Percentiles rank a stretch among this genome's conserved stretches.
Evolutionary conservation across 495 filamentous ascomycete species (phyloP).

Genomic region (Immersiella caudata): DNA sequence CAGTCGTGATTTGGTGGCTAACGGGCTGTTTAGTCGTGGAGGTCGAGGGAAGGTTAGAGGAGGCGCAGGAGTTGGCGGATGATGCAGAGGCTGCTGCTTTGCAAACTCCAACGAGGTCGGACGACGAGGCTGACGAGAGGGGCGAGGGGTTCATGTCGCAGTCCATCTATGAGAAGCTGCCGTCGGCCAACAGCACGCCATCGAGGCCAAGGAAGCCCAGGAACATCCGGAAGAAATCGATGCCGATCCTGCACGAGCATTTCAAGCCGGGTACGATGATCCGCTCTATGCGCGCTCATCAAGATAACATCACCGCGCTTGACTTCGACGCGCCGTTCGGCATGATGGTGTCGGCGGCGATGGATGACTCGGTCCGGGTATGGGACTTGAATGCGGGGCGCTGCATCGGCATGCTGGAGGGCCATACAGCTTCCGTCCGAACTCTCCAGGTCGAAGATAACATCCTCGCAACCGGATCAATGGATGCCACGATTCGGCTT

Average conservation of each 20-base stretch:
- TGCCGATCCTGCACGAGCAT: slow-evolving; percentile 95
- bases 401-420: slow-evolving; percentile 87
- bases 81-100: slow-evolving; percentile 62
- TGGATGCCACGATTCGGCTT: slow-evolving; percentile 91
- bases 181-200: slow-evolving; percentile 58
- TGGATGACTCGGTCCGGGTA: slow-evolving; percentile 95
- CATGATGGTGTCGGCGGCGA: slow-evolving; percentile 88
- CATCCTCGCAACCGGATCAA: slow-evolving; percentile 90
- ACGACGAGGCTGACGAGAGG: slow-evolving; percentile 56
- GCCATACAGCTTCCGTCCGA: slow-evolving; percentile 91
- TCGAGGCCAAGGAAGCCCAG: slow-evolving; percentile 64
- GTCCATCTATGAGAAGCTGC: slow-evolving; percentile 92
- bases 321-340: slow-evolving; percentile 97
- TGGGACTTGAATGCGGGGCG: slow-evolving; percentile 95
- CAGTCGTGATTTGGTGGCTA: slow-evolving; percentile 3
- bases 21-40: slow-evolving; percentile 63
- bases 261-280: slow-evolving; percentile 89
- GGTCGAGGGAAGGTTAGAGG: slow-evolving; percentile 83
- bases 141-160: slow-evolving; percentile 91
- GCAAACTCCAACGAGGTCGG: slow-evolving; percentile 57
- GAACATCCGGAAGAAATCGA: slow-evolving; percentile 71
- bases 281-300: slow-evolving; percentile 83
- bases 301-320: slow-evolving; percentile 83
- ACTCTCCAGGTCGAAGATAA: slow-evolving; percentile 95
- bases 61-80: slow-evolving; percentile 73